Conservation (phyloP, 257 asterid genomes). For the Solanum bulbocastanum region DNA sequence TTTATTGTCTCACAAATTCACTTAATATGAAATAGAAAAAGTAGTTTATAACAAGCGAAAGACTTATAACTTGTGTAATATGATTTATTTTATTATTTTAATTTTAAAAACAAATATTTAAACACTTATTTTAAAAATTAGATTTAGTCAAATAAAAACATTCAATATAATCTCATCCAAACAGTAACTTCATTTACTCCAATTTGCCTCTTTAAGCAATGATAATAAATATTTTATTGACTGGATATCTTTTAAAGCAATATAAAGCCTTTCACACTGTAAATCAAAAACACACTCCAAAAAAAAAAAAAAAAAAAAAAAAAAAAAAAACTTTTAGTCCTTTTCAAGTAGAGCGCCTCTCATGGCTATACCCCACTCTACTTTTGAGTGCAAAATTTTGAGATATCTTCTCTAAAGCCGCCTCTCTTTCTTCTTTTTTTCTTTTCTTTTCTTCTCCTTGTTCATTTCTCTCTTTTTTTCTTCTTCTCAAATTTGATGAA, state of each 20-base stretch:
- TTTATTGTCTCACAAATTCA: too few species aligned
- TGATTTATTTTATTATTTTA: too few species aligned
- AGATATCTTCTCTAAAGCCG: constrained; percentile 16
- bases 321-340: neutral
- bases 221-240: neutral
- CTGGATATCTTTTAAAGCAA: neutral
- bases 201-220: neutral
- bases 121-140: too few species aligned
- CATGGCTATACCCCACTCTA: constrained; percentile 56
- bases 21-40: too few species aligned
- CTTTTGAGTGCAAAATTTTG: constrained; percentile 23
- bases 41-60: too few species aligned
- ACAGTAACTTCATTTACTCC: neutral
- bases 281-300: constrained; percentile 11
- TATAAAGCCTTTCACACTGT: constrained; percentile 17
- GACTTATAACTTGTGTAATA: too few species aligned
- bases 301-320: neutral
- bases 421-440: neutral
- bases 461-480: constrained; percentile 8
- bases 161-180: neutral
- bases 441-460: neutral
- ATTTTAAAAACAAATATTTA: too few species aligned
- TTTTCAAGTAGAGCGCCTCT: constrained; percentile 13
- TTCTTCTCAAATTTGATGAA: neutral
- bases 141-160: neutral